These are phyloP conservation scores for Hyparrhenia diplandra DNA, from an alignment of 176 grass and related monocot genomes.

Conservation along the genomic window DNA sequence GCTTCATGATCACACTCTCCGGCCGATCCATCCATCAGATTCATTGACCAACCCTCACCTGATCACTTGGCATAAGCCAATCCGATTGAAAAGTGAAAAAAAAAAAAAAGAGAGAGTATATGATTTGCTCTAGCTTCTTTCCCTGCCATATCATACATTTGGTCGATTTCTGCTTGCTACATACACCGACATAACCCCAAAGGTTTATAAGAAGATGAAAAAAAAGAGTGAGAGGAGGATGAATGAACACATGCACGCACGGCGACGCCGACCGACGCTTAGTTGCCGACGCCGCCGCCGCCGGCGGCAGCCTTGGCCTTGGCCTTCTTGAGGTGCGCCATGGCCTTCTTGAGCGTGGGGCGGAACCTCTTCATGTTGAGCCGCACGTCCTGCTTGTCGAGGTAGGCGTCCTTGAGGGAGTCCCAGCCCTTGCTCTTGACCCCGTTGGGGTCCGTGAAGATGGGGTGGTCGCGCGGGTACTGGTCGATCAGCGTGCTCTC, in stretches of 20 bases:
- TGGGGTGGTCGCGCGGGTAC: slow-evolving; percentile 60
- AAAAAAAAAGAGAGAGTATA: background rate
- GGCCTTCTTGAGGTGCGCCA: slow-evolving; percentile 28
- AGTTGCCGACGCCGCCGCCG: background rate
- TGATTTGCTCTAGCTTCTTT: slow-evolving; percentile 7
- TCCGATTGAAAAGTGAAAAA: background rate
- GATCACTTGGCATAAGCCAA: background rate
- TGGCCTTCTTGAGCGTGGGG: slow-evolving; percentile 46
- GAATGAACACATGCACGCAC: background rate
- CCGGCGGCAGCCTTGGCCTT: too few species aligned
- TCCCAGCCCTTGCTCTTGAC: slow-evolving; percentile 58
- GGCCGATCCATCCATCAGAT: too few species aligned
- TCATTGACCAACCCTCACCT: background rate
- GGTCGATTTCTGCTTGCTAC: slow-evolving; percentile 23
- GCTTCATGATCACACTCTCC: background rate
- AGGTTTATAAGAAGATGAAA: background rate
- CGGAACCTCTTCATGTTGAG: slow-evolving; percentile 67
- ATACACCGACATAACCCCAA: slow-evolving; percentile 9
- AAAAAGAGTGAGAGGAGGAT: background rate
- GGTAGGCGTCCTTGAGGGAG: slow-evolving; percentile 46
- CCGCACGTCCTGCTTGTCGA: slow-evolving; percentile 80
- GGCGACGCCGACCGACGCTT: background rate
- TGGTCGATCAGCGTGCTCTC: slow-evolving; percentile 82
- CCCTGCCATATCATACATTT: slow-evolving; percentile 23
- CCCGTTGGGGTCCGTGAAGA: slow-evolving; percentile 72